These are phyloP conservation scores for Berkeleyomyces rouxiae DNA, from an alignment of 2,329 filamentous ascomycete species.

Conservation along the genomic window DNA sequence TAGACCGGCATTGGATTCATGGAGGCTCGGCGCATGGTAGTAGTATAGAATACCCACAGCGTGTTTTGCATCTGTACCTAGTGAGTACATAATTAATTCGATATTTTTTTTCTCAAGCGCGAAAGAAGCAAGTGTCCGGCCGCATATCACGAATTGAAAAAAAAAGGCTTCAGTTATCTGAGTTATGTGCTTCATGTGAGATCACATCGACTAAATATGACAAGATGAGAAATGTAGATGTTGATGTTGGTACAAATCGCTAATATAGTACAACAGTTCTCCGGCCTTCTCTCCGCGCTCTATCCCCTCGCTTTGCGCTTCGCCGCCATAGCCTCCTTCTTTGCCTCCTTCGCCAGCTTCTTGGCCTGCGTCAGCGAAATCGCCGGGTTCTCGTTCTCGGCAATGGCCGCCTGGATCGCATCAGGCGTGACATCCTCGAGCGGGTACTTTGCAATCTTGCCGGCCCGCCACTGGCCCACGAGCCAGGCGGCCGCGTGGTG, in stretches of 20 bases:
- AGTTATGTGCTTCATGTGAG: not conserved
- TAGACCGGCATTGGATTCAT: not conserved
- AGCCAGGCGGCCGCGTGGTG: conserved; percentile 65
- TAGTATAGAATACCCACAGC: not conserved
- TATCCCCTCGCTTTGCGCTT: conserved; percentile 10
- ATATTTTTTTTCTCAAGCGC: not conserved
- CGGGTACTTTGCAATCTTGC: conserved; percentile 57
- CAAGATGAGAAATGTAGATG: not conserved
- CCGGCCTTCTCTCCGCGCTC: not conserved
- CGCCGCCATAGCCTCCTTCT: conserved; percentile 23
- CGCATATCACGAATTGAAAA: too few species aligned
- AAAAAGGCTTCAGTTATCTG: too few species aligned
- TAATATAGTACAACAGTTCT: not conserved
- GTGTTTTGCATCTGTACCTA: conserved; percentile 11
- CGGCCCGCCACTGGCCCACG: conserved; percentile 66
- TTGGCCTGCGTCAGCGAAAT: conserved; percentile 52
- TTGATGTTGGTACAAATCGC: not conserved
- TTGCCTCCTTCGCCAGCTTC: conserved; percentile 46
- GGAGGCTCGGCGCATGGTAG: not conserved
- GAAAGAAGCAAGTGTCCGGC: too few species aligned
- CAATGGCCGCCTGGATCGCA: conserved; percentile 33
- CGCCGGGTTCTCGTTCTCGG: conserved; percentile 28
- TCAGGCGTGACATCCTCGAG: conserved; percentile 59
- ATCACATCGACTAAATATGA: not conserved
- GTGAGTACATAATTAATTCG: conserved; percentile 7